Conservation (phyloP, 1,284 basidiomycete species). For the Fistulina hepatica region DNA sequence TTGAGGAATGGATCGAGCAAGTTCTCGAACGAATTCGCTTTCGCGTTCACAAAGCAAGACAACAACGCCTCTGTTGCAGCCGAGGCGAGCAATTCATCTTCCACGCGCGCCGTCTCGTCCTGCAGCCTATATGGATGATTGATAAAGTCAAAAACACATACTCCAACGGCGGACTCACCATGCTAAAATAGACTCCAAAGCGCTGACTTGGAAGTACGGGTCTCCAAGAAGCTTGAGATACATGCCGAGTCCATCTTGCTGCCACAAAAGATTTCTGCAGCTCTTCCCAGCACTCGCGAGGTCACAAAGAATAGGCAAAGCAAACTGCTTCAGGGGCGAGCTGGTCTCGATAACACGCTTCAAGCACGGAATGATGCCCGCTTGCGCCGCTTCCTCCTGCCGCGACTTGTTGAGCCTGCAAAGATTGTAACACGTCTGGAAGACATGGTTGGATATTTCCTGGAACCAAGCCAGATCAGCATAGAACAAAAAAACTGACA, state of each 20-base stretch:
- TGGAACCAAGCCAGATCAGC: slow-evolving; percentile 22
- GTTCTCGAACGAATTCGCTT: slow-evolving; percentile 91
- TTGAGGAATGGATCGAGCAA: slow-evolving; percentile 88
- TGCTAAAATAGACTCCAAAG: slow-evolving; percentile 81
- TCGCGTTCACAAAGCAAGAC: slow-evolving; percentile 77
- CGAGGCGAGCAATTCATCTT: slow-evolving; percentile 73
- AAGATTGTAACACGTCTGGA: slow-evolving; percentile 92
- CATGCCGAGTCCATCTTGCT: slow-evolving; percentile 72
- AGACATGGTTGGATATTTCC: slow-evolving; percentile 91
- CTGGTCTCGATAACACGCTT: slow-evolving; percentile 79
- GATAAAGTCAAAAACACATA: background rate
- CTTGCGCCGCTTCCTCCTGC: slow-evolving; percentile 94
- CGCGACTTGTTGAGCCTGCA: slow-evolving; percentile 88
- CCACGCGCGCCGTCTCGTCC: slow-evolving; percentile 89
- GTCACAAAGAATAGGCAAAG: slow-evolving; percentile 92
- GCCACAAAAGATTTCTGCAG: slow-evolving; percentile 80
- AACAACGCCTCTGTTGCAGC: slow-evolving; percentile 65
- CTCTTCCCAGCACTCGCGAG: slow-evolving; percentile 89
- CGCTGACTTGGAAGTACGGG: slow-evolving; percentile 92
- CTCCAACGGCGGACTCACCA: slow-evolving; percentile 76
- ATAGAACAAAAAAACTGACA: background rate
- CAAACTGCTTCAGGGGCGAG: slow-evolving; percentile 93
- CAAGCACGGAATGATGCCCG: slow-evolving; percentile 86
- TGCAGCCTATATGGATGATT: too few species aligned
- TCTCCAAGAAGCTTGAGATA: slow-evolving; percentile 84